These are phyloP conservation scores for Setomelanomma holmii DNA, from an alignment of 2,329 filamentous ascomycete genomes.

Conservation along the genomic window DNA sequence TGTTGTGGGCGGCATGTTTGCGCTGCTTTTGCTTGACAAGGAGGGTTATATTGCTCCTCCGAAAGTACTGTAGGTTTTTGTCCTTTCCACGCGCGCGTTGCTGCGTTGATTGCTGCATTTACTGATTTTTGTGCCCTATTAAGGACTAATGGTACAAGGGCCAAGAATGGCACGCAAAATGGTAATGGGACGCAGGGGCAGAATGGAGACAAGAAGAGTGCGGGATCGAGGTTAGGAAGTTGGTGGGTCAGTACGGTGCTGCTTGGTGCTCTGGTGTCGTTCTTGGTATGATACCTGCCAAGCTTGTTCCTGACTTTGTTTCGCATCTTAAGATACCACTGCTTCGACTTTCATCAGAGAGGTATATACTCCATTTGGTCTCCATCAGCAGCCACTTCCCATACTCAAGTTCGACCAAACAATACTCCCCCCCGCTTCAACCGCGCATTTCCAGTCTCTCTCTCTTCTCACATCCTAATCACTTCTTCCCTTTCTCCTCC, in stretches of 20 bases:
- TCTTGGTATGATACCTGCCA: constrained; percentile 9
- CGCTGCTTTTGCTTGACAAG: constrained; percentile 46
- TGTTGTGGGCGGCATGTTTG: constrained; percentile 61
- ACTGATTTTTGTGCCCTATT: background rate
- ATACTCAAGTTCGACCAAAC: too few species aligned
- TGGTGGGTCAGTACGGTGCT: background rate
- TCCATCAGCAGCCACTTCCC: too few species aligned
- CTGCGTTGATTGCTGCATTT: background rate
- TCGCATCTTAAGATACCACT: too few species aligned
- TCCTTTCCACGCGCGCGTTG: background rate
- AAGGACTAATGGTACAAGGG: background rate
- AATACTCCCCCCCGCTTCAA: too few species aligned
- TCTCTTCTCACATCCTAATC: too few species aligned
- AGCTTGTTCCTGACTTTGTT: too few species aligned
- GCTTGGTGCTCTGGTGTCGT: too few species aligned
- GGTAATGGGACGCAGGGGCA: background rate
- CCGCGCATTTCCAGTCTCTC: too few species aligned
- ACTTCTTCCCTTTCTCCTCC: background rate
- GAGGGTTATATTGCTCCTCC: constrained; percentile 10
- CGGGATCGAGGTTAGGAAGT: background rate
- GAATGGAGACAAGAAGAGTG: background rate
- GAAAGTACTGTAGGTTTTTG: constrained; percentile 1
- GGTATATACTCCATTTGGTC: too few species aligned
- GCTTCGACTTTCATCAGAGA: too few species aligned
- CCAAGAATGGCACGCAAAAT: background rate